Evolutionary conservation across 352 stramenopile genomes (phyloP).

Genomic region (Globisporangium iwayamae): DNA sequence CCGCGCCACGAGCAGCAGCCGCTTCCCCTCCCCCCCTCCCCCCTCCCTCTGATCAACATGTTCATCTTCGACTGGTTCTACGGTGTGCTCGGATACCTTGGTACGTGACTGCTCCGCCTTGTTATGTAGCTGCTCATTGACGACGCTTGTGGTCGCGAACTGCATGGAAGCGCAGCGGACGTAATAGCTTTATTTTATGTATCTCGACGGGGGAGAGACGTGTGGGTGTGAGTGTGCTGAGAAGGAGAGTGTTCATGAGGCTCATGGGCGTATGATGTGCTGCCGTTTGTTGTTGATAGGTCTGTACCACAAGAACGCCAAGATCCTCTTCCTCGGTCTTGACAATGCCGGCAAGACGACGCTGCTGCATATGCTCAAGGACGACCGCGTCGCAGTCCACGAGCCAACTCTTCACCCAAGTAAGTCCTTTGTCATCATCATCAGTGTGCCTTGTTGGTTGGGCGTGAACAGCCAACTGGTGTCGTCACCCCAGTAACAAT

Average conservation of each 20-base stretch:
- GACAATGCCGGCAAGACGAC: constrained; percentile 99
- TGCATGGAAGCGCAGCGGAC: neutral
- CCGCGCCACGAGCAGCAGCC: constrained; percentile 1
- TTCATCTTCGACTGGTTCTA: constrained; percentile 97
- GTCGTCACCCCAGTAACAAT: neutral
- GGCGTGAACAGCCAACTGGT: neutral
- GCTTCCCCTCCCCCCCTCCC: neutral
- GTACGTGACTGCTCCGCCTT: constrained; percentile 46
- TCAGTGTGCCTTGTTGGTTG: neutral
- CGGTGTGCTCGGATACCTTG: constrained; percentile 90
- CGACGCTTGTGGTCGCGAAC: neutral
- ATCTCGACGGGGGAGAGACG: neutral
- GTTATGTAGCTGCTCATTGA: neutral
- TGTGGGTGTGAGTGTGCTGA: neutral
- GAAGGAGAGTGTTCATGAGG: neutral
- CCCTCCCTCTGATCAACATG: constrained; percentile 44
- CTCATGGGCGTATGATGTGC: neutral
- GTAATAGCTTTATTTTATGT: neutral
- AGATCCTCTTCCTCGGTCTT: constrained; percentile 99
- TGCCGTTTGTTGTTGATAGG: constrained; percentile 58
- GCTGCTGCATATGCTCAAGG: constrained; percentile 99
- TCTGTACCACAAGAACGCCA: constrained; percentile 99
- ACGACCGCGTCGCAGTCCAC: constrained; percentile 95
- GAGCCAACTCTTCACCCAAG: constrained; percentile 96
- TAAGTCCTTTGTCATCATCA: constrained; percentile 23